Conservation (phyloP, 768 basidiomycete species). For the Chalciporus sphaerocephalus region DNA sequence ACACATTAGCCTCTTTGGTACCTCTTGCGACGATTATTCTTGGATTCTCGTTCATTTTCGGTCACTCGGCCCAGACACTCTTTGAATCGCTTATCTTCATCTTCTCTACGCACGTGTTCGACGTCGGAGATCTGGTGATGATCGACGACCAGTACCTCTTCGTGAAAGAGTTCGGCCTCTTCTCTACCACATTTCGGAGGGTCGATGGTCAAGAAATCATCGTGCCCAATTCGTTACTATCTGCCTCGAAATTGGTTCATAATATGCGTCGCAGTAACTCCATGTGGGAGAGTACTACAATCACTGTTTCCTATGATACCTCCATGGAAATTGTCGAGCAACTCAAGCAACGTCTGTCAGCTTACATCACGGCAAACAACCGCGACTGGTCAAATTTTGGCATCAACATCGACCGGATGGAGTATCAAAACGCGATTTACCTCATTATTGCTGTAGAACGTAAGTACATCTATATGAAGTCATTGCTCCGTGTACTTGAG, state of each 20-base stretch:
- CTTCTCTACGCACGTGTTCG: conserved; percentile 82
- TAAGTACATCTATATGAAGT: conserved; percentile 31
- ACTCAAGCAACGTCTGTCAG: conserved; percentile 52
- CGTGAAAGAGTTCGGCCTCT: conserved; percentile 76
- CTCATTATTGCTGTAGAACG: conserved; percentile 70
- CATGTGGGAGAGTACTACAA: conserved; percentile 71
- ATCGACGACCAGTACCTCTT: conserved; percentile 51
- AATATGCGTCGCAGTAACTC: conserved; percentile 72
- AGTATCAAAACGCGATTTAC: conserved; percentile 67
- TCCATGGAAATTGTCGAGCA: conserved; percentile 68
- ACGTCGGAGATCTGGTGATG: conserved; percentile 78
- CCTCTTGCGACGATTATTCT: conserved; percentile 77
- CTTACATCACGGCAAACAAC: conserved; percentile 57
- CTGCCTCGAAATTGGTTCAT: conserved; percentile 70
- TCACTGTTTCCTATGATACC: conserved; percentile 66
- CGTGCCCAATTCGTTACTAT: conserved; percentile 70
- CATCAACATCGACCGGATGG: conserved; percentile 77
- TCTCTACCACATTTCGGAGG: conserved; percentile 74
- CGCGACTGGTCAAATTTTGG: conserved; percentile 68
- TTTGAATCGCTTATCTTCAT: conserved; percentile 88
- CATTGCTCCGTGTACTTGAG: background rate
- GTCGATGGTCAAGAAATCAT: conserved; percentile 79
- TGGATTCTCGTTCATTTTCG: conserved; percentile 83
- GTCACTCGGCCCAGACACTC: conserved; percentile 71
- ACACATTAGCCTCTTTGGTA: conserved; percentile 69